Percentiles rank a stretch among this genome's conserved stretches.
Conservation (phyloP, 495 filamentous ascomycete species). For the Aspergillus kassunensis region DNA sequence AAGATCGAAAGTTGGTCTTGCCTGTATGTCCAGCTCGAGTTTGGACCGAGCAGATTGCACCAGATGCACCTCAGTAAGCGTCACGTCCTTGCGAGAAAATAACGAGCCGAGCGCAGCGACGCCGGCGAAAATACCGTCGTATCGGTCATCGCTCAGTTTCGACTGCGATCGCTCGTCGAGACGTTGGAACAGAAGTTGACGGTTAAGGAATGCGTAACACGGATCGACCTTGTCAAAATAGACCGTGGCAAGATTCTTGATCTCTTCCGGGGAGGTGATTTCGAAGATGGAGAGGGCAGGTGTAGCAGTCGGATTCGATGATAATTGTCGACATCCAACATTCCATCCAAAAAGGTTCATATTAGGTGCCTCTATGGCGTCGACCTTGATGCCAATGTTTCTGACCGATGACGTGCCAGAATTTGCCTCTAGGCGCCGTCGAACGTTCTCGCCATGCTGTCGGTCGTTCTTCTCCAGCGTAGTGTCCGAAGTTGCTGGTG, state of each 20-base stretch:
- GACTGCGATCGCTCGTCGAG: constrained; percentile 32
- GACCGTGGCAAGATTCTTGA: constrained; percentile 31
- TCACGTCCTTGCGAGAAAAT: constrained; percentile 31
- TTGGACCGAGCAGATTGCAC: constrained; percentile 30
- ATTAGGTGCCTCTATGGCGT: constrained; percentile 44
- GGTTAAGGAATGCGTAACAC: constrained; percentile 47
- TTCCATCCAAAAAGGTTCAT: constrained; percentile 54
- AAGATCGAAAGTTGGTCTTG: constrained; percentile 26
- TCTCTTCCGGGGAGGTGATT: constrained; percentile 32
- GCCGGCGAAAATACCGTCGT: constrained; percentile 41
- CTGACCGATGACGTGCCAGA: constrained; percentile 50
- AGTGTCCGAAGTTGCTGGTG: constrained; percentile 9
- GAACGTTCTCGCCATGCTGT: constrained; percentile 1
- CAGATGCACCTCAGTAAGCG: constrained; percentile 32
- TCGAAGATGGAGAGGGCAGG: constrained; percentile 24
- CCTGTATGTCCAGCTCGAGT: constrained; percentile 27
- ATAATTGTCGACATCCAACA: constrained; percentile 35
- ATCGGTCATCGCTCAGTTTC: constrained; percentile 13
- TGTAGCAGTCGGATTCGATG: constrained; percentile 1
- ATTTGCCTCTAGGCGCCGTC: constrained; percentile 39
- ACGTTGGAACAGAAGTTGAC: constrained; percentile 22
- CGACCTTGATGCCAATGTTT: constrained; percentile 45
- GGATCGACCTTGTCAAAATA: constrained; percentile 48
- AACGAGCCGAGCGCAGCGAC: constrained; percentile 41
- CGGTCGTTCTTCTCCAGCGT: not conserved